phyloP scores from a whole-genome alignment of 2,329 filamentous ascomycete species.

The Calonectria pteridis region DNA sequence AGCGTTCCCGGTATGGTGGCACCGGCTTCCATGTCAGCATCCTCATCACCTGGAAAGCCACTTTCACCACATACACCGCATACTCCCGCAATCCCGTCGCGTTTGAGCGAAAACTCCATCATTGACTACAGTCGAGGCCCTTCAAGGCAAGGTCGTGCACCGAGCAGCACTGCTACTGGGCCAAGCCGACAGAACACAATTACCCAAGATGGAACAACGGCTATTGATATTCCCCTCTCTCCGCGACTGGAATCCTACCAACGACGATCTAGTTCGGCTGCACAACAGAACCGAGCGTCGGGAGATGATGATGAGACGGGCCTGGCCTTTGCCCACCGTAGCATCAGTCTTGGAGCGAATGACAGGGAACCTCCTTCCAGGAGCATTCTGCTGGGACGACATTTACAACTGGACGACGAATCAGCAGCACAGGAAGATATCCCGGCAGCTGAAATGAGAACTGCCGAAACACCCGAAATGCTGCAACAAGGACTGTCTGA shows the following conservation, averaged over 20 bases:
- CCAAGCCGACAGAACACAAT: constrained; percentile 53
- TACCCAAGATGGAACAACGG: constrained; percentile 68
- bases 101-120: constrained; percentile 92
- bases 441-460: constrained; percentile 55
- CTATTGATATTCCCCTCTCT: constrained; percentile 81
- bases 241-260: constrained; percentile 69
- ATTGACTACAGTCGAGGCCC: constrained; percentile 52
- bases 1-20: constrained; percentile 76
- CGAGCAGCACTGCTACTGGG: constrained; percentile 44
- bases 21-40: constrained; percentile 83
- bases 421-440: constrained; percentile 37
- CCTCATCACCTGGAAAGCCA: constrained; percentile 90
- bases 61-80: constrained; percentile 92
- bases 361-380: constrained; percentile 74
- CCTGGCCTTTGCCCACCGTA: constrained; percentile 72
- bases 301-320: constrained; percentile 72
- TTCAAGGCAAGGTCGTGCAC: constrained; percentile 45
- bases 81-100: constrained; percentile 91
- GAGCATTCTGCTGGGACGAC: constrained; percentile 70
- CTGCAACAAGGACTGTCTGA: constrained; percentile 59
- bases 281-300: constrained; percentile 69
- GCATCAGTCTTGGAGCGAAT: constrained; percentile 75
- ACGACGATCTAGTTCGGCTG: constrained; percentile 77
- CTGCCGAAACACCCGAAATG: constrained; percentile 53
- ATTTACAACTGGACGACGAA: constrained; percentile 51